Percentiles rank a stretch among this genome's conserved stretches.
Conservation (phyloP, 2,329 filamentous ascomycete species). For the Chrysoporthe cubensis region DNA sequence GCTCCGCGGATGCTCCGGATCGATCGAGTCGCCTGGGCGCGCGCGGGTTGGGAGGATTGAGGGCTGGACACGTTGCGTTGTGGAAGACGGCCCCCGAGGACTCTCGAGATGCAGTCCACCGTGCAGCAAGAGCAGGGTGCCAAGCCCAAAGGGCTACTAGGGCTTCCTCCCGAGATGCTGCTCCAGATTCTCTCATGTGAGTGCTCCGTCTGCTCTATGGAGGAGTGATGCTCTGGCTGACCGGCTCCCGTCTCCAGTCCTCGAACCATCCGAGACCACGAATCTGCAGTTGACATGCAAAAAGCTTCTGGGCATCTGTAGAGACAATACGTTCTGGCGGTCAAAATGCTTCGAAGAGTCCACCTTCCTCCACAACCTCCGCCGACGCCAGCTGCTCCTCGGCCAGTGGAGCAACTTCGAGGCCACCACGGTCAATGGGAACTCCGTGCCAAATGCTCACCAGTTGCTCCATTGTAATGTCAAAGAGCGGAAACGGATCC, state of each 20-base stretch:
- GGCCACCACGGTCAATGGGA: background rate
- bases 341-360: conserved; percentile 74
- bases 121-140: background rate
- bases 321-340: conserved; percentile 80
- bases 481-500: conserved; percentile 57
- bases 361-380: conserved; percentile 64
- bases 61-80: background rate
- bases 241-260: conserved; percentile 48
- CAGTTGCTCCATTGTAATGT: conserved; percentile 29
- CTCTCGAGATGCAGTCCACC: conserved; percentile 10
- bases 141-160: conserved; percentile 28
- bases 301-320: conserved; percentile 66
- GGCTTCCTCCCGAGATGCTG: conserved; percentile 67
- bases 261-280: conserved; percentile 68
- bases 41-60: background rate
- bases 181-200: conserved; percentile 66
- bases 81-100: background rate
- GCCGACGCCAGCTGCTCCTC: conserved; percentile 52
- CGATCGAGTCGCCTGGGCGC: background rate
- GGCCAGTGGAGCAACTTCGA: conserved; percentile 32
- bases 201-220: conserved; percentile 33
- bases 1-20: background rate
- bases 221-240: conserved; percentile 15
- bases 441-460: background rate
- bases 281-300: conserved; percentile 71